A percentile compares a stretch with the other conserved stretches of the same genome.
These are phyloP conservation scores for Coniochaeta sp. DNA, from an alignment of 2,329 filamentous ascomycete genomes.

Conservation along the genomic window DNA sequence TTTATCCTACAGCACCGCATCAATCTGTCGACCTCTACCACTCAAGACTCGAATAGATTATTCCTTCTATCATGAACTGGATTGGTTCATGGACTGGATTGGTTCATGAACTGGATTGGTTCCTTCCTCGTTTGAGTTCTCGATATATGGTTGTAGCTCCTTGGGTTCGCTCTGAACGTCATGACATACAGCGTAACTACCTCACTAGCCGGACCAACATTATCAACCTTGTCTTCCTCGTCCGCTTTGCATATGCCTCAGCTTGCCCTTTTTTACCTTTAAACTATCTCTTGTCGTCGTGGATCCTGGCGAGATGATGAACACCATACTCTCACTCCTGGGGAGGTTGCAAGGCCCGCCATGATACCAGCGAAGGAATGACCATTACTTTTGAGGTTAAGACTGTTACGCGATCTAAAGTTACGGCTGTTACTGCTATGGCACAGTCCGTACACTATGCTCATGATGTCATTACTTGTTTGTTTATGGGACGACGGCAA, in stretches of 20 bases:
- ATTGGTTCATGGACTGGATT: no score
- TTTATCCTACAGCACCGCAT: conserved; percentile 6
- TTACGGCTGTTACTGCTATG: neutral
- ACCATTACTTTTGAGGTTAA: neutral
- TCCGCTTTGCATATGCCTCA: conserved; percentile 8
- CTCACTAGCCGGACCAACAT: conserved; percentile 4
- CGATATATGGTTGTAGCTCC: conserved; percentile 6
- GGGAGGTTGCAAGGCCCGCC: neutral
- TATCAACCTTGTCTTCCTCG: conserved; percentile 7
- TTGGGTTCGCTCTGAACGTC: conserved; percentile 6
- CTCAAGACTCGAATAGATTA: conserved; percentile 6
- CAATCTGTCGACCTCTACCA: conserved; percentile 10
- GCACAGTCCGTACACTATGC: neutral
- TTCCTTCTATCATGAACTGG: conserved; percentile 7
- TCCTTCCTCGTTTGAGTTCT: conserved; percentile 9
- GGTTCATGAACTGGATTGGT: conserved; percentile 7
- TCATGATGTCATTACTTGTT: no score
- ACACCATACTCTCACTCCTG: neutral
- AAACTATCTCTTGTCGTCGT: neutral
- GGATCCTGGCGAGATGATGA: neutral
- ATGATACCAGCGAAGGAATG: neutral
- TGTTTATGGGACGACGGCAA: no score
- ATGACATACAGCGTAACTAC: conserved; percentile 3
- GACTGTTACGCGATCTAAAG: neutral
- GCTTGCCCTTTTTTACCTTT: conserved; percentile 1